Percentiles rank a stretch among this genome's conserved stretches.
Conservation (phyloP, 2,329 filamentous ascomycete species). For the Neoarthrinium moseri region DNA sequence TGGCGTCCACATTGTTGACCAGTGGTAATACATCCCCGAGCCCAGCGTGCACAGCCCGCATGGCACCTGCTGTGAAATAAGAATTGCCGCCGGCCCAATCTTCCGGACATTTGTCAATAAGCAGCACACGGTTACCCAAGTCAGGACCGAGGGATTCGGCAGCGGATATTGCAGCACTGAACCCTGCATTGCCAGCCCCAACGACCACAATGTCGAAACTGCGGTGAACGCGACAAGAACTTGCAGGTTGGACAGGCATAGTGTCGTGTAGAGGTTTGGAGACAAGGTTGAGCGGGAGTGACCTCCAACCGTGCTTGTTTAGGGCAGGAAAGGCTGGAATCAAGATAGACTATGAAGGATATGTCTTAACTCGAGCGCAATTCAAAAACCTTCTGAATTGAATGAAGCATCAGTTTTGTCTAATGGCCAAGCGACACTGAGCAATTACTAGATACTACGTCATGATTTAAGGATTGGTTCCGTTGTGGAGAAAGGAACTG, state of each 20-base stretch:
- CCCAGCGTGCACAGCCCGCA: conserved; percentile 55
- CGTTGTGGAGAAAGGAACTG: no score
- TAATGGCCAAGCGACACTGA: no score
- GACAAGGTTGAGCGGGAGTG: no score
- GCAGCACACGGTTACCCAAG: conserved; percentile 42
- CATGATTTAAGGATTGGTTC: no score
- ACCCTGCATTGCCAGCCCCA: conserved; percentile 64
- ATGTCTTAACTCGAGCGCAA: no score
- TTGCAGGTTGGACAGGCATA: background rate
- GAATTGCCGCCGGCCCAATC: conserved; percentile 63
- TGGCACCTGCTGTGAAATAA: conserved; percentile 66
- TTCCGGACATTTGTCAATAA: conserved; percentile 60
- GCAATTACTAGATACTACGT: no score
- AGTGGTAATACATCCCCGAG: conserved; percentile 57
- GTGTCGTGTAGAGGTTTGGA: no score
- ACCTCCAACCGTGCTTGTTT: no score
- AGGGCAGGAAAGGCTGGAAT: no score
- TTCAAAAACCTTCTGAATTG: no score
- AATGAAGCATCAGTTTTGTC: no score
- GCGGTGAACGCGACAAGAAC: background rate
- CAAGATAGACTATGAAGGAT: no score
- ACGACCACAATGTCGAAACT: conserved; percentile 49
- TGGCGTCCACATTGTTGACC: conserved; percentile 55
- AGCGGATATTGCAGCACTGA: conserved; percentile 58
- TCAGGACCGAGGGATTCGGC: conserved; percentile 31